phyloP scores from a whole-genome alignment of 331 rosid genomes.

The Dryas integrifolia region DNA sequence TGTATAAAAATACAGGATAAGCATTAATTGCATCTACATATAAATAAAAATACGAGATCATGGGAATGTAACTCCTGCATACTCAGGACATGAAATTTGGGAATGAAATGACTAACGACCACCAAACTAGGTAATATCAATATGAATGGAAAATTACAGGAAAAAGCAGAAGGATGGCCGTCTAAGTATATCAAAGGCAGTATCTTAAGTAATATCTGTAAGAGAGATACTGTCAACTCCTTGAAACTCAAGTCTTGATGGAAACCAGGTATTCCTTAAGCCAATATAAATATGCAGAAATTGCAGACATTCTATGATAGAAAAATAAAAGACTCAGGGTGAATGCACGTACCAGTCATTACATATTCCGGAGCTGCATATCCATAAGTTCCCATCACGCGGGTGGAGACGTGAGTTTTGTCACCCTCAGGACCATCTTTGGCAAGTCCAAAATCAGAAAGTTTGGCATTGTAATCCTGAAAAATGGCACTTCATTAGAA shows the following conservation, averaged over 20 bases:
- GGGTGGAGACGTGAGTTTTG: conserved; percentile 92
- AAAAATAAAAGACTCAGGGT: background rate
- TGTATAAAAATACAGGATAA: background rate
- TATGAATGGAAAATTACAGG: background rate
- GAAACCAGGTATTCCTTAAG: background rate
- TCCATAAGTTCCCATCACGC: conserved; percentile 98
- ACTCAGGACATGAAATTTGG: background rate
- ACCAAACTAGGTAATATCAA: background rate
- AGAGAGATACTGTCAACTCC: background rate
- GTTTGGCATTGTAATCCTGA: conserved; percentile 95
- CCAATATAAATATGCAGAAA: background rate
- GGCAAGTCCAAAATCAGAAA: conserved; percentile 96
- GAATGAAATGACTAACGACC: background rate
- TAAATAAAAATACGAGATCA: background rate
- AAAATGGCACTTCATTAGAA: conserved; percentile 36
- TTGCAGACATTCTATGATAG: background rate
- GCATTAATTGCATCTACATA: background rate
- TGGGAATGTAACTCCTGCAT: background rate
- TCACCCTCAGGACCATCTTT: conserved; percentile 99
- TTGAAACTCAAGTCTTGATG: background rate
- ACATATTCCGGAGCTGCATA: conserved; percentile 98
- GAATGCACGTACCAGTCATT: conserved; percentile 70
- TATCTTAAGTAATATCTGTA: background rate
- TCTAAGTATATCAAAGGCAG: background rate
- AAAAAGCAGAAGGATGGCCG: background rate